Evolutionary conservation across 257 asterid species (phyloP), one percentile per base, ranked within the genome.

Genomic region (Fraxinus americana): DNA sequence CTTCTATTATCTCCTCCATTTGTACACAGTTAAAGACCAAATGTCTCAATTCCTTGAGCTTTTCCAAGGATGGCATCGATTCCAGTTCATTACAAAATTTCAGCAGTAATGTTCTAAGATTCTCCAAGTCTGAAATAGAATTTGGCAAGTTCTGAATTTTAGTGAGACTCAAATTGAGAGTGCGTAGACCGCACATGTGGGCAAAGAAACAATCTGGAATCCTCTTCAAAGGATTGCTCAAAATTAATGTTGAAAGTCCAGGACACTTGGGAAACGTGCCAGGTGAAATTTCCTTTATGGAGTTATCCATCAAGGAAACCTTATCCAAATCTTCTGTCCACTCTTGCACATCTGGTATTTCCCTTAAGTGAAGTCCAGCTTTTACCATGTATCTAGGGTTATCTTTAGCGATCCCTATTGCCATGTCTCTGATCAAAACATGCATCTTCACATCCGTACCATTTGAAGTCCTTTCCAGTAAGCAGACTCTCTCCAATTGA

Each of bases 41-140:
- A 21, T 41, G 59, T 48, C 61, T 59, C 80, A 80, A 73, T 29
- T 30, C 23, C 35, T 32, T 75, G 70, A 80, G 80, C 72, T 80
- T 75, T 52, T 72, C 63, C 41, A 80, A 16, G 4, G 77, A 54
- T n/a, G 80, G 80, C 9, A 80, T 61, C 2, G 4, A 75, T 70
- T 14, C 16, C 9, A 80, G 80, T 4, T 14, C 2, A 4, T 0
- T 0, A 48, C 83, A 80, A 13, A 14, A 1, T 43, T n/a, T 30
- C 38, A 80, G 67, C 68, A 79, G 2, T 13, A 80, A 57, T 16
- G 70, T 66, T 57, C 43, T 69, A 68, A 80, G 77, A 61, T 39
- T 75, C 75, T 4, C 80, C 43, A 75, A 35, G 71, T 80, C 70
- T 57, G 80, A 75, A 0, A 77, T 35, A 3, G 68, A 77, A 25